Conservation (phyloP, 352 stramenopile genomes). For the Pythium apleroticum region DNA sequence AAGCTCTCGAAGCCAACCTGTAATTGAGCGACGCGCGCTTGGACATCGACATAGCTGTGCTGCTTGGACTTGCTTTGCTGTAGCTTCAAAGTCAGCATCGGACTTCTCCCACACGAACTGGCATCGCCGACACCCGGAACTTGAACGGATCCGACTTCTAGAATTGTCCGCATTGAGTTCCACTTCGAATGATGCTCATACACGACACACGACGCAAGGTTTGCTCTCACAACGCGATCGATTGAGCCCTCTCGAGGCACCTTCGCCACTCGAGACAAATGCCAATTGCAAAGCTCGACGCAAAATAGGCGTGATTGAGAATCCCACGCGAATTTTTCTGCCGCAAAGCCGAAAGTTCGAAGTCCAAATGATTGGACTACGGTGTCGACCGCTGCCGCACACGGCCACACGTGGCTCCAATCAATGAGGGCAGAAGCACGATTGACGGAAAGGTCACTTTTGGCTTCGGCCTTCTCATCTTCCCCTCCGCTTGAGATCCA, state of each 20-base stretch:
- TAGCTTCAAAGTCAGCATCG: constrained; percentile 11
- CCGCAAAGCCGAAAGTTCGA: constrained; percentile 9
- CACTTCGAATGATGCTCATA: not conserved
- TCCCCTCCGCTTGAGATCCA: constrained; percentile 14
- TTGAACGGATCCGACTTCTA: constrained; percentile 9
- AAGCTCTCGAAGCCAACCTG: not conserved
- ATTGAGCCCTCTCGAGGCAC: constrained; percentile 11
- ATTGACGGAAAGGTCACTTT: constrained; percentile 5
- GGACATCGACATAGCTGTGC: constrained; percentile 18
- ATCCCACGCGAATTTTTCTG: not conserved
- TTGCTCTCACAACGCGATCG: constrained; percentile 13
- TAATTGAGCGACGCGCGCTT: not conserved
- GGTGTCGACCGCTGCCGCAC: constrained; percentile 6
- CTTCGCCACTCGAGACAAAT: constrained; percentile 6
- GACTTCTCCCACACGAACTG: not conserved
- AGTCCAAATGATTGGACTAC: constrained; percentile 1
- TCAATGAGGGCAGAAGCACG: constrained; percentile 5
- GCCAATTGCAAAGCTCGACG: constrained; percentile 18
- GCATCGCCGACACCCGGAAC: not conserved
- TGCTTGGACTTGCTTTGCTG: constrained; percentile 26
- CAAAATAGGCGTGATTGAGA: not conserved
- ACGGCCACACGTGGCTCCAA: constrained; percentile 12
- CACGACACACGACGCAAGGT: constrained; percentile 9
- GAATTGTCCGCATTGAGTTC: not conserved
- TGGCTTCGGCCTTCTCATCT: constrained; percentile 5